Conservation (phyloP, 495 filamentous ascomycete species). For the Polyplosphaeria fusca region DNA sequence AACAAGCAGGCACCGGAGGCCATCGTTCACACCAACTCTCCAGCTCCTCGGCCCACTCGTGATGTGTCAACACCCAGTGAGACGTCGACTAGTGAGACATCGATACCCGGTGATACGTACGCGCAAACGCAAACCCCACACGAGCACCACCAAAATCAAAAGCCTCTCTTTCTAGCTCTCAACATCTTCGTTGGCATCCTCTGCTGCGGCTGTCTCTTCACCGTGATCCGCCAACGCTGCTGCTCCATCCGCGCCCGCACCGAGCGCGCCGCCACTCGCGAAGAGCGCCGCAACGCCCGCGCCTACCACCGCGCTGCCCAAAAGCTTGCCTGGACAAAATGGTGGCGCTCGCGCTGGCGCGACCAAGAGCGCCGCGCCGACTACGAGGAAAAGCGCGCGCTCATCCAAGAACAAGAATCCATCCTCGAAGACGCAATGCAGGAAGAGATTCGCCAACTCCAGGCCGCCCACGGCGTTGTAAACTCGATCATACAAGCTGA, state of each 20-base stretch:
- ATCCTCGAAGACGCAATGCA: slow-evolving; percentile 45
- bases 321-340: slow-evolving; percentile 33
- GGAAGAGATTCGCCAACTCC: slow-evolving; percentile 42
- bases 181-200: slow-evolving; percentile 23
- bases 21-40: neutral
- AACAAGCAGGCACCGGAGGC: slow-evolving; percentile 13
- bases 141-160: slow-evolving; percentile 11
- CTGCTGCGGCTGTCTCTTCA: slow-evolving; percentile 29
- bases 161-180: slow-evolving; percentile 11
- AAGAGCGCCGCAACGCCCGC: slow-evolving; percentile 39
- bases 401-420: slow-evolving; percentile 42
- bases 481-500: slow-evolving; percentile 33
- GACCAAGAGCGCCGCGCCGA: slow-evolving; percentile 33
- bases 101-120: neutral
- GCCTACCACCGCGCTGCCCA: slow-evolving; percentile 39
- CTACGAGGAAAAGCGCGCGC: slow-evolving; percentile 45
- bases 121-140: slow-evolving; percentile 7
- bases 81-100: neutral
- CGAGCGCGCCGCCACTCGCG: slow-evolving; percentile 38
- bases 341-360: slow-evolving; percentile 31
- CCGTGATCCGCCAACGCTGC: slow-evolving; percentile 35
- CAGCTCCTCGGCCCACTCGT: slow-evolving; percentile 5
- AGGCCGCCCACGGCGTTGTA: slow-evolving; percentile 38
- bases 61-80: neutral
- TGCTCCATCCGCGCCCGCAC: slow-evolving; percentile 32